Conservation (phyloP, 441 rosid genomes). For the Euphorbia corollata region DNA sequence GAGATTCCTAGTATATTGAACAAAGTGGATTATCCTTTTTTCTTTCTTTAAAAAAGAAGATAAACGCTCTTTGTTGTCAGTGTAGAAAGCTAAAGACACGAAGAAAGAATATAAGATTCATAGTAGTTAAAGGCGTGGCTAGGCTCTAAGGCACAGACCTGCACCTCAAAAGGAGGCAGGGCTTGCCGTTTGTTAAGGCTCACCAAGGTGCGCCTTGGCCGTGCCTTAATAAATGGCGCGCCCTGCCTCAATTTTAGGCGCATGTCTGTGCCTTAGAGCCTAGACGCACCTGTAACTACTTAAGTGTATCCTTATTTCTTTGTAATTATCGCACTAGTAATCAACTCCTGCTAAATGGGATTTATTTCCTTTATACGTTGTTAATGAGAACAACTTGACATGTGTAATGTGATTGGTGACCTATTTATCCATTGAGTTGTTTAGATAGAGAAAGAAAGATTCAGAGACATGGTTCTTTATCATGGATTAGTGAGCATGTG, state of each 20-base stretch:
- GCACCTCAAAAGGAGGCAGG: too few relatives aligned
- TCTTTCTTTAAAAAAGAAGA: not conserved
- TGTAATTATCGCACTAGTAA: not conserved
- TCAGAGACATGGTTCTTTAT: not conserved
- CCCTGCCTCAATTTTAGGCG: too few relatives aligned
- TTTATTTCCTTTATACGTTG: not conserved
- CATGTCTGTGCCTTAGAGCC: too few relatives aligned
- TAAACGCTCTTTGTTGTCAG: not conserved
- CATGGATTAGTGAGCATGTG: not conserved
- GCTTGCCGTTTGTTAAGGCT: too few relatives aligned
- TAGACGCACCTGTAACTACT: too few relatives aligned
- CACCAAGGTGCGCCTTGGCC: too few relatives aligned
- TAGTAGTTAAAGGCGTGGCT: too few relatives aligned
- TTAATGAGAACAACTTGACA: not conserved
- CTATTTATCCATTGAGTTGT: not conserved
- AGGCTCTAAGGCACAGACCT: too few relatives aligned
- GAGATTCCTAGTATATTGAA: not conserved
- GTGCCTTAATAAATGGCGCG: too few relatives aligned
- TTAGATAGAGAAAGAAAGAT: not conserved
- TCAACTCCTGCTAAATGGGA: not conserved
- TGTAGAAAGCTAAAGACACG: not conserved
- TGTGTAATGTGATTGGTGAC: not conserved
- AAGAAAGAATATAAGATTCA: not conserved
- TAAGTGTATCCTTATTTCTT: not conserved
- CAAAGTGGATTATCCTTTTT: not conserved